phyloP scores from a whole-genome alignment of 2,329 filamentous ascomycete genomes.

The Aureobasidium sp. region DNA sequence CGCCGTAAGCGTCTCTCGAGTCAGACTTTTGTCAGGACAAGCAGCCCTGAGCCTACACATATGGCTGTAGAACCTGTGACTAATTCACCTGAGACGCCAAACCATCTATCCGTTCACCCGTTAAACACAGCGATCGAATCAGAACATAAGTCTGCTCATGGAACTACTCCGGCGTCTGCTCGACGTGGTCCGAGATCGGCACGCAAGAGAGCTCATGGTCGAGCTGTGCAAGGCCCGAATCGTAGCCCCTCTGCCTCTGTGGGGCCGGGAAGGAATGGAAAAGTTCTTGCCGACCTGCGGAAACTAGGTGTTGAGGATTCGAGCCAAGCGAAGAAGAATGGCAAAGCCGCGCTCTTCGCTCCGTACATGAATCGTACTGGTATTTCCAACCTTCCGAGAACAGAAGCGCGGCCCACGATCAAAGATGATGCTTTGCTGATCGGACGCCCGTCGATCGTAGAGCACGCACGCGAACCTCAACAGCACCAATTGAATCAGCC shows the following conservation, averaged over 20 bases:
- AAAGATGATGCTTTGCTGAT: neutral
- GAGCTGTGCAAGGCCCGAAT: neutral
- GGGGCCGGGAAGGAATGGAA: neutral
- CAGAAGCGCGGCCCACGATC: neutral
- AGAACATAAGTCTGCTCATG: neutral
- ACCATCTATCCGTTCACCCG: neutral
- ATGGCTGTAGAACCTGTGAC: neutral
- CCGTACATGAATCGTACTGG: slow-evolving; percentile 18
- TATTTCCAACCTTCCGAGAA: slow-evolving; percentile 6
- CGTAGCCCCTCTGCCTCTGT: neutral
- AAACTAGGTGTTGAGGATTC: neutral
- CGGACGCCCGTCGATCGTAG: neutral
- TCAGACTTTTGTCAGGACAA: slow-evolving; percentile 26
- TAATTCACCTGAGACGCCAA: neutral
- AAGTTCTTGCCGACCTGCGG: neutral
- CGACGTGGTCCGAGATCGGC: neutral
- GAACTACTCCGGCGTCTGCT: neutral
- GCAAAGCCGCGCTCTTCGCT: slow-evolving; percentile 6
- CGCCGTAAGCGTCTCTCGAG: slow-evolving; percentile 29
- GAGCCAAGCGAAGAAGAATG: neutral
- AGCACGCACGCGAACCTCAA: neutral
- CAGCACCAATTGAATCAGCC: neutral
- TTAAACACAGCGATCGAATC: neutral
- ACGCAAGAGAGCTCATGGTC: neutral
- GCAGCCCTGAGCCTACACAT: neutral